Percentiles rank a stretch among this genome's conserved stretches.
Evolutionary conservation across 2,329 filamentous ascomycete species (phyloP).

Genomic region (Dactylellina leptospora): DNA sequence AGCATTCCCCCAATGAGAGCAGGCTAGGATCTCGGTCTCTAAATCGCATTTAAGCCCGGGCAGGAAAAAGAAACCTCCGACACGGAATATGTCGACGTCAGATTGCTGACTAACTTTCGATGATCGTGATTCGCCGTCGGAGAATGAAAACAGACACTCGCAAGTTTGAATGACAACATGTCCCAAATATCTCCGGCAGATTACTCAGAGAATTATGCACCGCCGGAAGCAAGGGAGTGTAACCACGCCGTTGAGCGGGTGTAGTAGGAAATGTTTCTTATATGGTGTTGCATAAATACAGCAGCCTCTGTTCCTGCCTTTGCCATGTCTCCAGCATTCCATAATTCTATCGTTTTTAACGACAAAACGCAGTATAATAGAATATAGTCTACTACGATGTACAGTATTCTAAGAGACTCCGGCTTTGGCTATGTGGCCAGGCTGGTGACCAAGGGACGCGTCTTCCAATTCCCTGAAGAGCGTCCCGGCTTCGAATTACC

Average conservation of each 20-base stretch:
- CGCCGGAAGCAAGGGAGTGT: slow-evolving; percentile 1
- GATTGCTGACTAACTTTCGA: slow-evolving; percentile 2
- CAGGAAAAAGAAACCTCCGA: slow-evolving; percentile 6
- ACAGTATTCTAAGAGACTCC: slow-evolving; percentile 65
- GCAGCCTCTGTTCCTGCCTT: neutral
- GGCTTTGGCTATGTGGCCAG: slow-evolving; percentile 70
- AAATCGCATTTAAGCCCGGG: slow-evolving; percentile 1
- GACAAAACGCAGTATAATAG: neutral
- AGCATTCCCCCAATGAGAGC: neutral
- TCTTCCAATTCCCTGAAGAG: slow-evolving; percentile 71
- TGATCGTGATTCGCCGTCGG: neutral
- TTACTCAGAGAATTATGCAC: slow-evolving; percentile 8
- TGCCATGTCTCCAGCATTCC: neutral
- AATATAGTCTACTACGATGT: slow-evolving; percentile 8
- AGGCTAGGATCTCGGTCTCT: neutral
- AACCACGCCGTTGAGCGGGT: neutral
- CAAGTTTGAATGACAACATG: slow-evolving; percentile 20
- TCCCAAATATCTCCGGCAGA: slow-evolving; percentile 17
- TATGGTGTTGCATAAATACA: slow-evolving; percentile 1
- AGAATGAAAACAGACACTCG: neutral
- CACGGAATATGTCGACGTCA: neutral
- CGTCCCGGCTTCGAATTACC: slow-evolving; percentile 64
- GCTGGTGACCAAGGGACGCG: slow-evolving; percentile 65
- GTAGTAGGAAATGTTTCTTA: neutral
- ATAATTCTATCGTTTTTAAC: neutral